These are phyloP conservation scores for Colletotrichum sp. DNA, from an alignment of 2,329 filamentous ascomycete genomes.

Conservation along the genomic window DNA sequence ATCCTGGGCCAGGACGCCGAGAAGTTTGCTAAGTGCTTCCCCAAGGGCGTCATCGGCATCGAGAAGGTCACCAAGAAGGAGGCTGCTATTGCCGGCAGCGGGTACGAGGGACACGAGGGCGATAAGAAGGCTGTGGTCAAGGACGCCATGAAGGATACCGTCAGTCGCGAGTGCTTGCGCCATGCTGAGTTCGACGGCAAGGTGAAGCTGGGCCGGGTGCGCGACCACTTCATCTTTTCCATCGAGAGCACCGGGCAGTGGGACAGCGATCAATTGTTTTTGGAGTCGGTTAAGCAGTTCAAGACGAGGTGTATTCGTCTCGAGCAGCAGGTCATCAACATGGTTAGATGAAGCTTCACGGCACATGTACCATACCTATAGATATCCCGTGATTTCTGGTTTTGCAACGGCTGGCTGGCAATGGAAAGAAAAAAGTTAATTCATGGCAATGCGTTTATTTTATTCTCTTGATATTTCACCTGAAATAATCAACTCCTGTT, in stretches of 20 bases:
- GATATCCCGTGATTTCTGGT: constrained; percentile 20
- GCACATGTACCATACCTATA: constrained; percentile 20
- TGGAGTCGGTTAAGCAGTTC: constrained; percentile 84
- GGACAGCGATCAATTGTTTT: constrained; percentile 90
- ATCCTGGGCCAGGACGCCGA: constrained; percentile 86
- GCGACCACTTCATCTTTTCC: constrained; percentile 97
- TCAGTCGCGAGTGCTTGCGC: constrained; percentile 89
- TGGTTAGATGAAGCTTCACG: constrained; percentile 52
- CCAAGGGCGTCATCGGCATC: constrained; percentile 82
- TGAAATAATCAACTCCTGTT: background rate
- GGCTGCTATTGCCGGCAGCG: constrained; percentile 61
- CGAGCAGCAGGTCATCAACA: constrained; percentile 72
- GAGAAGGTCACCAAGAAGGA: constrained; percentile 74
- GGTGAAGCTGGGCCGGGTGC: constrained; percentile 86
- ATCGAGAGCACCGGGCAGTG: constrained; percentile 96
- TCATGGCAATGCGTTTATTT: background rate
- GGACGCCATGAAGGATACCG: constrained; percentile 92
- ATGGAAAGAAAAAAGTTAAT: constrained; percentile 20
- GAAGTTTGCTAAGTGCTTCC: constrained; percentile 92
- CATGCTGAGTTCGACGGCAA: constrained; percentile 95
- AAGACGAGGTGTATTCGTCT: constrained; percentile 83
- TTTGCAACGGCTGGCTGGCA: constrained; percentile 12
- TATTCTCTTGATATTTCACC: background rate
- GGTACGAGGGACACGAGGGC: constrained; percentile 76
- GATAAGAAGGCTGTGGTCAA: constrained; percentile 86